Evolutionary conservation across 164 flowering plant genomes (phyloP), one percentile per base, ranked within the genome.

Genomic region (Nelumbo lutea): DNA sequence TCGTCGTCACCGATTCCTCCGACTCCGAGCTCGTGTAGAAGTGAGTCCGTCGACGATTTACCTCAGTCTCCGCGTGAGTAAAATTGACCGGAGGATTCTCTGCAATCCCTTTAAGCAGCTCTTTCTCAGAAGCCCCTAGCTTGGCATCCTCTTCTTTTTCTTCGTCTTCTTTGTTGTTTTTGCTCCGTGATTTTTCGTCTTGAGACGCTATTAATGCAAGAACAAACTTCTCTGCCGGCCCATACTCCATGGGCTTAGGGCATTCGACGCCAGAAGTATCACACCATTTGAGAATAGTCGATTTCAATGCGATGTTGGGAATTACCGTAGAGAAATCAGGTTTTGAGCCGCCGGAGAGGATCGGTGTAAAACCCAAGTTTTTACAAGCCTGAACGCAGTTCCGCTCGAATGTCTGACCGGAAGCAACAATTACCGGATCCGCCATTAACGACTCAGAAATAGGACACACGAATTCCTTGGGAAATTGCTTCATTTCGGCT

Each of bases 401-500:
- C 0, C 96, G 85, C 79, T 93, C 98, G 72, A 90, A 90, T 15
- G 96, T 87, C 56, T 93, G 96, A 44, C 98, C 99, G 13, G 99
- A 91, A 4, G 90, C 52, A 51, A 96, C 91, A 2, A 93, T 86
- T 41, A 91, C 96, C 0, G 99, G 98, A 74, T 96, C 98, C 4
- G 81, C 78, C 93, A 93, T 93, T 3, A 91, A 61, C 5, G 84
- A 66, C 9, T 83, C 88, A 47, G 86, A 83, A 69, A 96, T 80
- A 5, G 96, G 93, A 68, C 99, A 96, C 43, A 93, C 43, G 76
- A 87, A 88, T 58, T 96, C 96, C 47, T 72, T 65, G 0, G 92
- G 98, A 0, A 90, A 86, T 1, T 70, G 9, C 9, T 51, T 67
- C 5, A 15, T 59, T 53, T 64, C 65, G 2, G 69, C 64, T 43